Percentiles rank a stretch among this genome's conserved stretches.
Conservation (phyloP, 2,329 filamentous ascomycete species). For the Emmonsia crescens region DNA sequence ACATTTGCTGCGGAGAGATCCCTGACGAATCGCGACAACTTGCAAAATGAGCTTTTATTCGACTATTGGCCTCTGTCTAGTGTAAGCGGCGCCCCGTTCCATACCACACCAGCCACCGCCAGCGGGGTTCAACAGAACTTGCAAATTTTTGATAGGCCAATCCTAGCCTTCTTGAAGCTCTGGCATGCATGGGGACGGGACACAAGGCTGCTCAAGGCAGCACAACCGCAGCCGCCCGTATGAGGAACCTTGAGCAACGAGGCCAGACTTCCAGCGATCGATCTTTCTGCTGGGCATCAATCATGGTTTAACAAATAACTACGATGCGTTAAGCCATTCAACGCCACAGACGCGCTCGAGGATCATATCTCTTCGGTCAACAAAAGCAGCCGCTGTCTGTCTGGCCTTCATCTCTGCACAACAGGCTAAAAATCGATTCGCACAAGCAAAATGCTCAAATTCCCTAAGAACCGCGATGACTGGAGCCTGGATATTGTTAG, state of each 20-base stretch:
- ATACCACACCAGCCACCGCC: neutral
- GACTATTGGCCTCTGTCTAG: neutral
- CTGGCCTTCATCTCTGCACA: neutral
- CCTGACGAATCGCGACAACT: neutral
- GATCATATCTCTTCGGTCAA: neutral
- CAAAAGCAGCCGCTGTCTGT: neutral
- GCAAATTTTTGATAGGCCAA: neutral
- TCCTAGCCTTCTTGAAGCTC: neutral
- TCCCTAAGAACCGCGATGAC: slow-evolving; percentile 16
- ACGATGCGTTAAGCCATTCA: neutral
- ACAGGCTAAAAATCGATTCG: neutral
- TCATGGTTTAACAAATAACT: neutral
- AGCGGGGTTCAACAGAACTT: neutral
- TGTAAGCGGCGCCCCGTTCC: neutral
- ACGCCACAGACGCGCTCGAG: neutral
- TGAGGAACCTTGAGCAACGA: neutral
- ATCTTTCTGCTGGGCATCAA: neutral
- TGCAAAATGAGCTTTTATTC: neutral
- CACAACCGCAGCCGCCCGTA: neutral
- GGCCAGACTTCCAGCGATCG: neutral
- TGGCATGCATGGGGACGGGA: neutral
- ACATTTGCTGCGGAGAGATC: neutral
- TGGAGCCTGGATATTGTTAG: slow-evolving; percentile 54
- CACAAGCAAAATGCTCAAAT: slow-evolving; percentile 1
- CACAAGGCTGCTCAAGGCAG: neutral